Evolutionary conservation across 1,284 basidiomycete genomes (phyloP).

Genomic region (Neolentinus lepideus): DNA sequence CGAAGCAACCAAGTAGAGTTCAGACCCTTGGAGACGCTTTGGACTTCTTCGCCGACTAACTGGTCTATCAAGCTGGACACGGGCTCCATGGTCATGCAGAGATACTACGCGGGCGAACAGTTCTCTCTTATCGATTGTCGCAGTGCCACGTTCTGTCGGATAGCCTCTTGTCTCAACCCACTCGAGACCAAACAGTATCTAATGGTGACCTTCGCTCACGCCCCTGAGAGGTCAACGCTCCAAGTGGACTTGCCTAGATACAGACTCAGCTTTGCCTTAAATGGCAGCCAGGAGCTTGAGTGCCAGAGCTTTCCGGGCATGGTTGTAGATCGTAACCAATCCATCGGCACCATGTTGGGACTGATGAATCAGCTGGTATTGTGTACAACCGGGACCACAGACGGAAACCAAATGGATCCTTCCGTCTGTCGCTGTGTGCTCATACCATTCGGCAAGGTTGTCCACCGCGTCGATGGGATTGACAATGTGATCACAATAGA

Average conservation of each 20-base stretch:
- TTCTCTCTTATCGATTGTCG: neutral
- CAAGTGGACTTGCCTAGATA: slow-evolving; percentile 25
- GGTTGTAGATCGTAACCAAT: slow-evolving; percentile 26
- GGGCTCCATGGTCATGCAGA: slow-evolving; percentile 4
- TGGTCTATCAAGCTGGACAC: slow-evolving; percentile 14
- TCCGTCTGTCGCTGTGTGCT: slow-evolving; percentile 15
- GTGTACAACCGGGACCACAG: slow-evolving; percentile 10
- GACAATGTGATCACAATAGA: slow-evolving; percentile 11
- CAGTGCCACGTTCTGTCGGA: slow-evolving; percentile 22
- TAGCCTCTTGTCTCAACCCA: slow-evolving; percentile 18
- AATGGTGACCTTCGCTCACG: slow-evolving; percentile 11
- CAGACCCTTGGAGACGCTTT: slow-evolving; percentile 20
- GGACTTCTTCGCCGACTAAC: slow-evolving; percentile 14
- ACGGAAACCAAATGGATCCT: slow-evolving; percentile 14
- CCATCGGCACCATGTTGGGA: slow-evolving; percentile 30
- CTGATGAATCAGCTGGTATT: slow-evolving; percentile 33
- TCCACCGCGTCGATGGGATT: slow-evolving; percentile 2
- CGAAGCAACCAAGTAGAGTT: slow-evolving; percentile 23
- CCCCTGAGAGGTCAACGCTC: neutral
- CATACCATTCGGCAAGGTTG: slow-evolving; percentile 27
- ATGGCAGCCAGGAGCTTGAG: slow-evolving; percentile 18
- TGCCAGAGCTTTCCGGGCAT: slow-evolving; percentile 28
- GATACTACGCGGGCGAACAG: slow-evolving; percentile 13
- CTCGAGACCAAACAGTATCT: slow-evolving; percentile 25
- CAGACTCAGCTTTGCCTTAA: slow-evolving; percentile 28